Evolutionary conservation across 148 eudicot genomes (phyloP).

Genomic region (Fagopyrum homotropicum): DNA sequence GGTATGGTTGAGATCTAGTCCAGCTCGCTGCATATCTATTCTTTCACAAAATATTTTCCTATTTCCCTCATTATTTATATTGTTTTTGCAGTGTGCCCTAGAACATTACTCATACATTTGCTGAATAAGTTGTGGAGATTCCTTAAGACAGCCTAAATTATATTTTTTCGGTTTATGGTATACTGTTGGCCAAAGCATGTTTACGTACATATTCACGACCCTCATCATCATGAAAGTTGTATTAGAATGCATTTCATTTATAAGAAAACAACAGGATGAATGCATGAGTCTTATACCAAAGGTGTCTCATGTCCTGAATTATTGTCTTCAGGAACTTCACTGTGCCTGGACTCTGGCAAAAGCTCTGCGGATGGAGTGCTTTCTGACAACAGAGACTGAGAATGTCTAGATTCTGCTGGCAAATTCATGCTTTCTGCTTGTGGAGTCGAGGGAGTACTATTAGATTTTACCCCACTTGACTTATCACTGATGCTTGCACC

Average conservation of each 20-base stretch:
- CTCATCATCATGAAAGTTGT: neutral
- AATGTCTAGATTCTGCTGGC: slow-evolving; percentile 57
- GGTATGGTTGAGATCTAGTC: neutral
- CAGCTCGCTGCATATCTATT: neutral
- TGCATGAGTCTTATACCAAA: slow-evolving; percentile 45
- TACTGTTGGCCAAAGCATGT: neutral
- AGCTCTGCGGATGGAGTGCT: slow-evolving; percentile 52
- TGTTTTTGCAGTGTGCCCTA: neutral
- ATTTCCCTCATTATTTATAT: neutral
- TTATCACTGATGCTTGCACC: slow-evolving; percentile 70
- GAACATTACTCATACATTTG: neutral
- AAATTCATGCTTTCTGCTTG: slow-evolving; percentile 66
- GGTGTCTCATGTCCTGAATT: slow-evolving; percentile 71
- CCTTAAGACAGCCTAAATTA: neutral
- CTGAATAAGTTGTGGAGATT: slow-evolving; percentile 1
- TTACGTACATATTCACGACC: neutral
- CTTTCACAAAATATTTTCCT: neutral
- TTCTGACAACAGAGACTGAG: slow-evolving; percentile 60
- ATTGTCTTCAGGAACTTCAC: slow-evolving; percentile 51
- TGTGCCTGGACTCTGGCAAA: slow-evolving; percentile 46
- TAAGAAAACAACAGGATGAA: neutral
- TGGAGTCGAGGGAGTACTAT: slow-evolving; percentile 88
- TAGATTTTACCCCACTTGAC: slow-evolving; percentile 82
- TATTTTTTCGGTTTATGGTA: neutral
- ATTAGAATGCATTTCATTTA: neutral